phyloP scores from a whole-genome alignment of 108 stramenopile species.

The Conticribra guillardii region DNA sequence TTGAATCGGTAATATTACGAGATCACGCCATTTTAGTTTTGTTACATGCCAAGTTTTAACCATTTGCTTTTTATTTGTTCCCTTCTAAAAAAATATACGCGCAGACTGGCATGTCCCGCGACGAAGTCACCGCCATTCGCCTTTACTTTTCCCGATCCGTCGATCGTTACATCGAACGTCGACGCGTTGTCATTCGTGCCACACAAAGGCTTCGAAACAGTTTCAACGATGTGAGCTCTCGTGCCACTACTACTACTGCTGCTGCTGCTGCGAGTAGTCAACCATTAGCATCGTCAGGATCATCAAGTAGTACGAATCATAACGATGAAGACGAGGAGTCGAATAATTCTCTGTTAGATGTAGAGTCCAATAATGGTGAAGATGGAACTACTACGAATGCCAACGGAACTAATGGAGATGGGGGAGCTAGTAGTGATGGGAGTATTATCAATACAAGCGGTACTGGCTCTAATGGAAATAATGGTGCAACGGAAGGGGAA shows the following conservation, averaged over 20 bases:
- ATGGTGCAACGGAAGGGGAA: conserved; percentile 36
- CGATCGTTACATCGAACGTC: conserved; percentile 67
- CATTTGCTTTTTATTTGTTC: no score
- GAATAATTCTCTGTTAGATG: conserved; percentile 20
- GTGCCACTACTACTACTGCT: background rate
- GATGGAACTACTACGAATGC: background rate
- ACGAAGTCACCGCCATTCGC: conserved; percentile 75
- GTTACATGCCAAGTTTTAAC: no score
- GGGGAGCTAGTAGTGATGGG: no score
- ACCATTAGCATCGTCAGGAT: background rate
- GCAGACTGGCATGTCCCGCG: conserved; percentile 58
- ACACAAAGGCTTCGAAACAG: conserved; percentile 12
- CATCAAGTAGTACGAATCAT: no score
- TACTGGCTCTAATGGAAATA: conserved; percentile 37
- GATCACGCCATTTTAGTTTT: no score
- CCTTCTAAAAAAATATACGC: no score
- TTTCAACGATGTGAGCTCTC: background rate
- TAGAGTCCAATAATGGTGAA: background rate
- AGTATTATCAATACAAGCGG: conserved; percentile 31
- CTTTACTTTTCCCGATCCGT: conserved; percentile 78
- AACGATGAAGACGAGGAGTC: conserved; percentile 27
- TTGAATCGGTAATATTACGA: no score
- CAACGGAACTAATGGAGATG: no score
- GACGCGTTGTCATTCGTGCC: conserved; percentile 33
- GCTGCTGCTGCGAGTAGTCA: conserved; percentile 1